Evolutionary conservation across 2,329 filamentous ascomycete species (phyloP), one percentile per base, ranked within the genome.

Genomic region (Cytospora schulzeri): DNA sequence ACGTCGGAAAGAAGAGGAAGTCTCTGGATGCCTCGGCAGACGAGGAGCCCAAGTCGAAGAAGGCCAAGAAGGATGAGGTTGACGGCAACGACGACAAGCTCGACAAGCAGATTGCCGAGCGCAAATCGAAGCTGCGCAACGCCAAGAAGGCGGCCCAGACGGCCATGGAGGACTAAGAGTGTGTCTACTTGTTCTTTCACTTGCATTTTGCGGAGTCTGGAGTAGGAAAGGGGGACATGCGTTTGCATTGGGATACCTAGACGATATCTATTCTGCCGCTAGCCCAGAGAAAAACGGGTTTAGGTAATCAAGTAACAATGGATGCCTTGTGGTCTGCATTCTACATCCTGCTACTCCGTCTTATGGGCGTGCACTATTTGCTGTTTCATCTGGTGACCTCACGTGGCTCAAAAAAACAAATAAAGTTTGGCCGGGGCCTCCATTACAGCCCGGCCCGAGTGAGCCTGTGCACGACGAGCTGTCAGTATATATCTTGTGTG

Each of bases 1-100:
- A 88, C 73, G 77, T 87, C 41, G 85, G 85, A 71, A 91, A 91
- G 85, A 86, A 86, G 80, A 80, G 85, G 69, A 87, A 87, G 79
- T 79, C 81, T 1, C 71, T 82, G 60, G 76, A 74, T 14, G 70
- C 61, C 3, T 69, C 60, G 3, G 29, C 29, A 31, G 72, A 69
- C 52, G 70, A 71, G 57, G 67, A 72, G 63, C 61, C 69, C 54
- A 55, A 68, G 19, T 67, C 70, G 45, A 70, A 71, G 63, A 72
- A 72, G 68, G 68, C 67, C 38, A 71, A 73, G 24, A 66, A 64
- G 41, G 65, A 60, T 19, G 26, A 75, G 33, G 73, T 78, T 5
- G 80, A 81, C 64, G 77, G 78, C 69, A 78, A 85, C 71, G 84
- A 86, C 60, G 76, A 78, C 65, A 81, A 80, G 70, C 77, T 87